Base-by-base conservation (phyloP, 2,329 filamentous ascomycete species). In the Hymenoscyphus infarciens region DNA sequence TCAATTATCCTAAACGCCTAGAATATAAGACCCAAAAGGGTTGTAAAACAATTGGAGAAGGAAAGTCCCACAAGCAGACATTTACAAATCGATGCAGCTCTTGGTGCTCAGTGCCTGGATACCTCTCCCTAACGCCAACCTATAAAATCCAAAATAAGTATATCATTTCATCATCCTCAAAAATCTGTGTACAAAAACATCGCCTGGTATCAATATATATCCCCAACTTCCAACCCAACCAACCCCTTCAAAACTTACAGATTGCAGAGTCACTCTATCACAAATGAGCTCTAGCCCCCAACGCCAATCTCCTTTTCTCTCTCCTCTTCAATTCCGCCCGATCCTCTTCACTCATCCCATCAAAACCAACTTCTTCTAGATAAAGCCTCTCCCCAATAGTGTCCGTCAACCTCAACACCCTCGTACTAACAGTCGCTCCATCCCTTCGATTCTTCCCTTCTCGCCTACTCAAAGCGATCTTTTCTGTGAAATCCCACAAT, bases 381-480 rank as follows among this genome's bases (percentile, higher is more conserved):
- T 91, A 97, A 22, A 98, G 75, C 63, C 82, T 81, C 59, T 79
- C 76, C 0, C 92, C 93, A 10, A 97, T 81, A 56, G 82, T 76
- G 72, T 96, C 92, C 8, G 90, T 88, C 68, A 98, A 81, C 6
- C 81, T 80, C 42, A 98, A 76, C 11, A 99, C 94, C 22, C 95
- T 83, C 13, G 84, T 90, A 69, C 88, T 90, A 2, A 98, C 93
- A 0, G 92, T 97, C 1, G 89, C 90, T 13, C 93, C 93, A 74
- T 99, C 95, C n/a, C 94, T 83, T 25, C 95, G 81, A 74, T 98
- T 97, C 84, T 98, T 99, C 8, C 95, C 95, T 78, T 98, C 95
- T 53, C 94, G 83, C 35, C 95, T 82, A 54, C 87, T 90, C 57
- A 86, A 83, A 7, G 92, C 91, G 66, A 99, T 97, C 73, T 88